phyloP scores from a whole-genome alignment of 306 rosid genomes.

The Glycyrrhiza uralensis region DNA sequence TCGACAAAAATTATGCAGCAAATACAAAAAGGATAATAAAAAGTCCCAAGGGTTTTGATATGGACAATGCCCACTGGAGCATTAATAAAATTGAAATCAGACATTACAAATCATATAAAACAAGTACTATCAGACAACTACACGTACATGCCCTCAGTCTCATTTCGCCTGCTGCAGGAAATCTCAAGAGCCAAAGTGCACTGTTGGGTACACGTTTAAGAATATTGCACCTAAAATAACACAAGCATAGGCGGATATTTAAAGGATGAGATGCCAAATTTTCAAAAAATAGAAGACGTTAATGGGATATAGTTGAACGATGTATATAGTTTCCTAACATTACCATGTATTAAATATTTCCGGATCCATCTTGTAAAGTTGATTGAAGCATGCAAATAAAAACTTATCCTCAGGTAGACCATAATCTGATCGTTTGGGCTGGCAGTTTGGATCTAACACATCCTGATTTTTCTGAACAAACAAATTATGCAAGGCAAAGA shows the following conservation, averaged over 20 bases:
- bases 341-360: slow-evolving; percentile 92
- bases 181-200: slow-evolving; percentile 97
- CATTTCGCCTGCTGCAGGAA: slow-evolving; percentile 98
- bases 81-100: neutral
- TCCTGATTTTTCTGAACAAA: slow-evolving; percentile 83
- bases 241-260: slow-evolving; percentile 10
- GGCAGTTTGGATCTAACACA: slow-evolving; percentile 74
- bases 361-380: slow-evolving; percentile 99
- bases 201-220: slow-evolving; percentile 93
- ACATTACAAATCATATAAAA: neutral
- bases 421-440: slow-evolving; percentile 81
- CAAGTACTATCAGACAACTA: neutral
- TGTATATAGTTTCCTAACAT: slow-evolving; percentile 8
- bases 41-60: neutral
- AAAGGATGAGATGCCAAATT: slow-evolving; percentile 8
- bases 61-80: neutral
- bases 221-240: slow-evolving; percentile 78
- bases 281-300: neutral
- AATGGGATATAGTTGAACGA: neutral
- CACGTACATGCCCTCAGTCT: slow-evolving; percentile 80
- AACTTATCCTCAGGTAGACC: slow-evolving; percentile 90
- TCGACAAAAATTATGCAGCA: neutral
- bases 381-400: slow-evolving; percentile 95
- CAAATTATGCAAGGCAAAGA: neutral
- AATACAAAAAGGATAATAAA: neutral